These are phyloP conservation scores for Myxozyma udenii DNA, from an alignment of 805 yeast species.

Conservation along the genomic window DNA sequence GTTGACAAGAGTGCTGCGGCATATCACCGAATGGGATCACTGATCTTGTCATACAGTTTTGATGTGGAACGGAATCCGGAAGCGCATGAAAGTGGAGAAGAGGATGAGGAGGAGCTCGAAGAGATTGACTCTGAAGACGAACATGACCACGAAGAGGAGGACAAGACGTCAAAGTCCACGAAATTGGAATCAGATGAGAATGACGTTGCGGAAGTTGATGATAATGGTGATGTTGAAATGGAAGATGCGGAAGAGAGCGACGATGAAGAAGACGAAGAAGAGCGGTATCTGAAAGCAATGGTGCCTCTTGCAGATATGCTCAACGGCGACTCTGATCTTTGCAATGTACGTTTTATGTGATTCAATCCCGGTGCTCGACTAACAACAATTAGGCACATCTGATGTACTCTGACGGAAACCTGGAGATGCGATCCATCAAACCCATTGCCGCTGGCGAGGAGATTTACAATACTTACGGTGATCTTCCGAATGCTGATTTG, in stretches of 20 bases:
- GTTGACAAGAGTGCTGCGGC: constrained; percentile 48
- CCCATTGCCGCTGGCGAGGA: constrained; percentile 65
- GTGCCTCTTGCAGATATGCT: constrained; percentile 89
- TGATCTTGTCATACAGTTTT: constrained; percentile 86
- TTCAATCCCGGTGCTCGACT: not conserved
- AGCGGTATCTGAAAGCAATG: constrained; percentile 64
- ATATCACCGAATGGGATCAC: constrained; percentile 70
- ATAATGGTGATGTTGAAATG: constrained; percentile 30
- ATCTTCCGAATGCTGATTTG: constrained; percentile 86
- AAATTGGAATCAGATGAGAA: not conserved
- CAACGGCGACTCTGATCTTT: constrained; percentile 74
- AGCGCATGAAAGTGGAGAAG: constrained; percentile 36
- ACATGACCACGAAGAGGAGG: constrained; percentile 39
- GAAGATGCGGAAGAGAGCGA: constrained; percentile 27
- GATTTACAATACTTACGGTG: constrained; percentile 84
- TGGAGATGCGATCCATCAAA: constrained; percentile 71
- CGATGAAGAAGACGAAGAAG: constrained; percentile 39
- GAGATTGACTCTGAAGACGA: constrained; percentile 30
- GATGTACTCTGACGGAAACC: constrained; percentile 35
- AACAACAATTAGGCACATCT: constrained; percentile 35
- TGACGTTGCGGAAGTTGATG: constrained; percentile 11
- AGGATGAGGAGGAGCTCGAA: constrained; percentile 36
- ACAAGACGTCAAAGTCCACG: constrained; percentile 28
- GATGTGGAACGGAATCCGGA: constrained; percentile 54
- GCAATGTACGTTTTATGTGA: constrained; percentile 60